Conservation (phyloP, 306 rosid genomes). For the Cercis canadensis region DNA sequence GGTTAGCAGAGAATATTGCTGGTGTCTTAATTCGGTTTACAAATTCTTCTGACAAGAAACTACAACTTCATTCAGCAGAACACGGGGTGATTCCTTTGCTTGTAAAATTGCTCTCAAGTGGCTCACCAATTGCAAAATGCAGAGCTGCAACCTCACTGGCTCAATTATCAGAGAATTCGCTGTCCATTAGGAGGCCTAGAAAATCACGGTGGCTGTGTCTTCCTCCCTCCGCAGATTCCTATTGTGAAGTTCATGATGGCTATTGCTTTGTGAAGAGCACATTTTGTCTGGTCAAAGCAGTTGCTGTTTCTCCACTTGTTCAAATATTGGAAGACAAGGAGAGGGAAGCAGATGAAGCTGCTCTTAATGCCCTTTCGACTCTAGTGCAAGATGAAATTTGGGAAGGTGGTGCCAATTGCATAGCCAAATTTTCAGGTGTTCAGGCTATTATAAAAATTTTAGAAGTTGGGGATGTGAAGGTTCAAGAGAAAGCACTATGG, state of each 20-base stretch:
- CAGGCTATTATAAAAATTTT: slow-evolving; percentile 60
- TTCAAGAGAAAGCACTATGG: slow-evolving; percentile 84
- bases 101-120: slow-evolving; percentile 67
- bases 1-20: slow-evolving; percentile 55
- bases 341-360: slow-evolving; percentile 74
- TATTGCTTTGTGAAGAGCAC: slow-evolving; percentile 69
- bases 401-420: slow-evolving; percentile 73
- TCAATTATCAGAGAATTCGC: slow-evolving; percentile 79
- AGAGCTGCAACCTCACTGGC: slow-evolving; percentile 82
- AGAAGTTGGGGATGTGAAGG: slow-evolving; percentile 60
- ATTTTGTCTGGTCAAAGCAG: slow-evolving; percentile 83
- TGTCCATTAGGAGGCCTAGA: slow-evolving; percentile 58
- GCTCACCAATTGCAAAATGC: slow-evolving; percentile 58
- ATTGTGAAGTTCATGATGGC: slow-evolving; percentile 81
- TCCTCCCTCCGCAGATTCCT: slow-evolving; percentile 55
- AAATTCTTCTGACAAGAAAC: slow-evolving; percentile 70
- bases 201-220: slow-evolving; percentile 71
- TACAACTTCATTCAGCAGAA: slow-evolving; percentile 72
- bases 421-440: slow-evolving; percentile 66
- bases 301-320: slow-evolving; percentile 67
- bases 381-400: slow-evolving; percentile 79
- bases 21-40: slow-evolving; percentile 73
- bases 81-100: slow-evolving; percentile 83
- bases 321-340: slow-evolving; percentile 68
- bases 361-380: slow-evolving; percentile 70